phyloP scores from a whole-genome alignment of 768 basidiomycete species.

The Kwoniella newhampshirensis region DNA sequence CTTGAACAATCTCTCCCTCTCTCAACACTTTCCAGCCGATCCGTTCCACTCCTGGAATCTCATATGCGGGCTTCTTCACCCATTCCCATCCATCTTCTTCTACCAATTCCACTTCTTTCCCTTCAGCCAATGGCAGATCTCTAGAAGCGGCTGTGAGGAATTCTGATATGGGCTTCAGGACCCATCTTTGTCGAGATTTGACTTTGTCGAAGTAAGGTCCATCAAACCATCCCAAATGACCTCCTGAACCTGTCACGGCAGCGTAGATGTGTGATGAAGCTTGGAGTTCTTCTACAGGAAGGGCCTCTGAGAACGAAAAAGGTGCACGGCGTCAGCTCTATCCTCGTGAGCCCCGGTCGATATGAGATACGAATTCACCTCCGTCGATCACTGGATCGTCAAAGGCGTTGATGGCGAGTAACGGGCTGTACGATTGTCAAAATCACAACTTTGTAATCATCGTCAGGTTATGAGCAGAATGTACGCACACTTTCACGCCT shows the following conservation, averaged over 20 bases:
- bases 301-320: conserved; percentile 19
- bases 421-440: conserved; percentile 33
- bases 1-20: conserved; percentile 27
- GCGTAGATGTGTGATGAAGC: conserved; percentile 45
- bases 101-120: conserved; percentile 4
- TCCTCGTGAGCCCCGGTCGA: not conserved
- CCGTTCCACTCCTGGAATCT: conserved; percentile 17
- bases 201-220: conserved; percentile 32
- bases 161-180: conserved; percentile 42
- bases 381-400: conserved; percentile 54
- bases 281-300: conserved; percentile 43
- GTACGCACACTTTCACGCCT: conserved; percentile 43
- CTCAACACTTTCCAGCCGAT: conserved; percentile 42
- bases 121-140: conserved; percentile 24
- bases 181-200: conserved; percentile 42
- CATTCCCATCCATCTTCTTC: conserved; percentile 30
- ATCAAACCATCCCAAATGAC: conserved; percentile 54
- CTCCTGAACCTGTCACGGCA: conserved; percentile 50
- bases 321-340: conserved; percentile 3
- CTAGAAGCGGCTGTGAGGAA: conserved; percentile 36
- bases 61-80: conserved; percentile 23
- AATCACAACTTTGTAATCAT: not conserved
- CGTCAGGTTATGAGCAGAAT: not conserved
- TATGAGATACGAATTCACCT: conserved; percentile 24
- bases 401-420: conserved; percentile 52